A percentile compares a stretch with the other conserved stretches of the same genome.
phyloP scores from a whole-genome alignment of 1,139 yeast species.

The Nakaseomyces bracarensis region DNA sequence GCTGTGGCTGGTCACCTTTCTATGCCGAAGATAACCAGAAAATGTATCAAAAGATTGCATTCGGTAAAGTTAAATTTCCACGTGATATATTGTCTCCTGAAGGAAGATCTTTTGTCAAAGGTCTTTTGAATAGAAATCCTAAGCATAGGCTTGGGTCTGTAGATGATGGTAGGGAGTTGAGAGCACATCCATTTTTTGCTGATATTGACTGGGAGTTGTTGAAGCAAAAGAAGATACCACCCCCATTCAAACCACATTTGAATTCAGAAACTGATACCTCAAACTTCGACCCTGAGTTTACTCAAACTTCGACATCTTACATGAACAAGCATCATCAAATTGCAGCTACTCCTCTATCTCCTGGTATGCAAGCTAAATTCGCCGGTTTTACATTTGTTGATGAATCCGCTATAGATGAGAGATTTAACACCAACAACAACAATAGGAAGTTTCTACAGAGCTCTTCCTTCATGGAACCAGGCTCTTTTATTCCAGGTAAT shows the following conservation, averaged over 20 bases:
- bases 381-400: constrained; percentile 95
- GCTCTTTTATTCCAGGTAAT: constrained; percentile 69
- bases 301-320: constrained; percentile 79
- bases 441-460: constrained; percentile 30
- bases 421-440: constrained; percentile 39
- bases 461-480: constrained; percentile 42
- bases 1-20: constrained; percentile 99
- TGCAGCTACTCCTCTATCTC: constrained; percentile 57
- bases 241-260: constrained; percentile 93
- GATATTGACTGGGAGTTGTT: constrained; percentile 87
- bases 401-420: constrained; percentile 87
- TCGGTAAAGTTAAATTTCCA: constrained; percentile 94
- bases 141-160: constrained; percentile 86
- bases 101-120: constrained; percentile 91
- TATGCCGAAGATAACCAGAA: constrained; percentile 96
- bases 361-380: constrained; percentile 91
- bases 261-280: constrained; percentile 88
- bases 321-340: constrained; percentile 48
- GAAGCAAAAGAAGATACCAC: constrained; percentile 77
- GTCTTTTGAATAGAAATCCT: constrained; percentile 88
- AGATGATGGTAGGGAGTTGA: constrained; percentile 84
- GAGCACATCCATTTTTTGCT: constrained; percentile 81
- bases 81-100: constrained; percentile 86
- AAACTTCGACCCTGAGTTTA: constrained; percentile 94
- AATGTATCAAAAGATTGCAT: constrained; percentile 97